Conservation (phyloP, 495 filamentous ascomycete species). For the Hypoxylon fragiforme region DNA sequence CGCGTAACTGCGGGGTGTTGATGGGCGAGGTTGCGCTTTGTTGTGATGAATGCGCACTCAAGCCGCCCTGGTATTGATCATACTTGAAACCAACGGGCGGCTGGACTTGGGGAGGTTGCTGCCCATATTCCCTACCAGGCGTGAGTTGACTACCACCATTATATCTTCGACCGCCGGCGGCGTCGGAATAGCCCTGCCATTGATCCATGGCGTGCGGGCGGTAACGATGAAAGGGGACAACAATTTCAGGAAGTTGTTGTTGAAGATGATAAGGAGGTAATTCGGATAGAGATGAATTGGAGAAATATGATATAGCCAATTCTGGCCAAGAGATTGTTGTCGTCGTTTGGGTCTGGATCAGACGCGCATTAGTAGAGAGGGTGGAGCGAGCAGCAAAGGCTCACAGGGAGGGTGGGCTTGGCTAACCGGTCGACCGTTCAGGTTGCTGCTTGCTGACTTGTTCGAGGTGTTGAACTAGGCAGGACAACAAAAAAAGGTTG, state of each 20-base stretch:
- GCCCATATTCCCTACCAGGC: conserved; percentile 48
- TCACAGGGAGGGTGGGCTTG: conserved; percentile 23
- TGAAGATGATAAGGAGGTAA: conserved; percentile 10
- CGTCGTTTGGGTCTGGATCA: conserved; percentile 20
- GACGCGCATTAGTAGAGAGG: conserved; percentile 27
- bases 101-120: conserved; percentile 58
- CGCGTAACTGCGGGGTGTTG: conserved; percentile 67
- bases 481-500: conserved; percentile 23
- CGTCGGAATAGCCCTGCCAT: conserved; percentile 57
- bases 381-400: conserved; percentile 22
- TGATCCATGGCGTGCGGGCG: conserved; percentile 57
- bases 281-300: conserved; percentile 24
- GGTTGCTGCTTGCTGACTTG: conserved; percentile 15
- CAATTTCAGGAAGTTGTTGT: conserved; percentile 5
- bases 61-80: conserved; percentile 67
- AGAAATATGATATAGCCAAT: conserved; percentile 25
- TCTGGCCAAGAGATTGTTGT: conserved; percentile 26
- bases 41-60: conserved; percentile 58
- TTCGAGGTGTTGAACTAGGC: conserved; percentile 24
- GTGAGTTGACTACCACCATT: conserved; percentile 52
- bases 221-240: conserved; percentile 13
- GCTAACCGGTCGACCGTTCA: conserved; percentile 8
- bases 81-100: conserved; percentile 71
- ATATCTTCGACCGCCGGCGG: conserved; percentile 52
- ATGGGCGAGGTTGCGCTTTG: conserved; percentile 66